These are phyloP conservation scores for Phytophthora kernoviae DNA, from an alignment of 352 stramenopile genomes.

Conservation along the genomic window DNA sequence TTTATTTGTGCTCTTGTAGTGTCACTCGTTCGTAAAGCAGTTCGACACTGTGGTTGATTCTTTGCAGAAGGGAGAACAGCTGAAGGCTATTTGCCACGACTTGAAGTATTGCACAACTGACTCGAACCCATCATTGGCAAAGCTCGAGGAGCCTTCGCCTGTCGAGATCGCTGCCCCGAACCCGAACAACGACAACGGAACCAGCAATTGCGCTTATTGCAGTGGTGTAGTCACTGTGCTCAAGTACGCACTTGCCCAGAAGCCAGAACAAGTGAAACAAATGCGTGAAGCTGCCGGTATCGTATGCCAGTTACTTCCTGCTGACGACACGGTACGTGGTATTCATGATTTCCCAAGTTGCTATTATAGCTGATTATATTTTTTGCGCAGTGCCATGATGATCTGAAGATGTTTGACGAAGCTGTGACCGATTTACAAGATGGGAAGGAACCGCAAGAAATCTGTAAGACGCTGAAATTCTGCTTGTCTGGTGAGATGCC, in stretches of 20 bases:
- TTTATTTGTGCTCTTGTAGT: conserved; percentile 42
- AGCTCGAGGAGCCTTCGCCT: conserved; percentile 11
- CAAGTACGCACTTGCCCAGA: conserved; percentile 56
- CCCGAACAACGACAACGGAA: conserved; percentile 14
- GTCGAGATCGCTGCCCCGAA: conserved; percentile 16
- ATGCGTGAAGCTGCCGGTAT: conserved; percentile 66
- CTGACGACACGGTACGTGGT: conserved; percentile 59
- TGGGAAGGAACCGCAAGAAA: conserved; percentile 63
- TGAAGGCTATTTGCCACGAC: conserved; percentile 65
- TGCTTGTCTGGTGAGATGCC: conserved; percentile 28
- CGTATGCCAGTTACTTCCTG: conserved; percentile 66
- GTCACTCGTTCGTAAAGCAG: conserved; percentile 61
- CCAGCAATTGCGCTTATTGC: conserved; percentile 66
- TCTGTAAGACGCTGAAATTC: conserved; percentile 63
- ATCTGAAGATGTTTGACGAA: conserved; percentile 73
- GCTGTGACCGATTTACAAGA: conserved; percentile 51
- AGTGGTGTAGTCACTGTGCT: conserved; percentile 67
- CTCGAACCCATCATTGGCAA: conserved; percentile 20
- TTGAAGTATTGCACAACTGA: conserved; percentile 58
- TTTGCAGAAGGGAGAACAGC: conserved; percentile 67
- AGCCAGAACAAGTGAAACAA: conserved; percentile 65
- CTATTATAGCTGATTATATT: neutral
- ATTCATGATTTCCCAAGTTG: neutral
- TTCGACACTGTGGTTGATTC: conserved; percentile 67
- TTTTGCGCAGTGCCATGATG: conserved; percentile 55